Conservation (phyloP, 1,284 basidiomycete species). For the Rhodotorula sp. region DNA sequence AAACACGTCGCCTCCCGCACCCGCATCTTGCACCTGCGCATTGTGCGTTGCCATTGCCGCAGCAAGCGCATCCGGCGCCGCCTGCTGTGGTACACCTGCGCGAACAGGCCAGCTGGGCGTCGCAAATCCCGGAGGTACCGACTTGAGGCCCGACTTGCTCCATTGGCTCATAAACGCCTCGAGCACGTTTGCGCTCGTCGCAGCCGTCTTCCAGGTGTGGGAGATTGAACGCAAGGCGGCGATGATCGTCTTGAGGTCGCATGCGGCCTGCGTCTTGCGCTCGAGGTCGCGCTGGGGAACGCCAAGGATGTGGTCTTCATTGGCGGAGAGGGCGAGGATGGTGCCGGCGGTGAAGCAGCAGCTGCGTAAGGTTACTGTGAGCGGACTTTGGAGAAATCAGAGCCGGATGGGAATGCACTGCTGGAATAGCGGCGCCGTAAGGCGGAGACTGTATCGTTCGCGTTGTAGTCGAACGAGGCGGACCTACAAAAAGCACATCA, state of each 20-base stretch:
- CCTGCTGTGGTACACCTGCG: not conserved
- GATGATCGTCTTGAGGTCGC: slow-evolving; percentile 11
- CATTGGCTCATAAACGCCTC: slow-evolving; percentile 2
- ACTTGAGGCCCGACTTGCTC: not conserved
- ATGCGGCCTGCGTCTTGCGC: slow-evolving; percentile 5
- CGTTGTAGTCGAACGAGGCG: slow-evolving; percentile 15
- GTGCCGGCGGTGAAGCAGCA: slow-evolving; percentile 10
- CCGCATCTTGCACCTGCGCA: not conserved
- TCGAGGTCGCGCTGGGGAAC: slow-evolving; percentile 4
- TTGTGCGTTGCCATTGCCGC: not conserved
- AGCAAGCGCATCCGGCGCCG: not conserved
- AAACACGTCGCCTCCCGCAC: not conserved
- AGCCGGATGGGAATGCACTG: not conserved
- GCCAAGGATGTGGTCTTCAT: slow-evolving; percentile 7
- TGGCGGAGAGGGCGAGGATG: slow-evolving; percentile 16
- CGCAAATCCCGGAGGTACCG: too few relatives aligned
- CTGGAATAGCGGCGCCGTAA: slow-evolving; percentile 6
- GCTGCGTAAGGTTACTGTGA: not conserved
- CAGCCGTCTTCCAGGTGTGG: slow-evolving; percentile 16
- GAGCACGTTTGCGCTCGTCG: slow-evolving; percentile 13
- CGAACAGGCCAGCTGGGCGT: too few relatives aligned
- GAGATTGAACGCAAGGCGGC: slow-evolving; percentile 4
- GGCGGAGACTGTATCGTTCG: slow-evolving; percentile 1
- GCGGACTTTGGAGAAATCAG: not conserved
- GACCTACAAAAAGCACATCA: not conserved